Evolutionary conservation across 345 rosid species (phyloP).

Genomic region (Litchi chinensis): DNA sequence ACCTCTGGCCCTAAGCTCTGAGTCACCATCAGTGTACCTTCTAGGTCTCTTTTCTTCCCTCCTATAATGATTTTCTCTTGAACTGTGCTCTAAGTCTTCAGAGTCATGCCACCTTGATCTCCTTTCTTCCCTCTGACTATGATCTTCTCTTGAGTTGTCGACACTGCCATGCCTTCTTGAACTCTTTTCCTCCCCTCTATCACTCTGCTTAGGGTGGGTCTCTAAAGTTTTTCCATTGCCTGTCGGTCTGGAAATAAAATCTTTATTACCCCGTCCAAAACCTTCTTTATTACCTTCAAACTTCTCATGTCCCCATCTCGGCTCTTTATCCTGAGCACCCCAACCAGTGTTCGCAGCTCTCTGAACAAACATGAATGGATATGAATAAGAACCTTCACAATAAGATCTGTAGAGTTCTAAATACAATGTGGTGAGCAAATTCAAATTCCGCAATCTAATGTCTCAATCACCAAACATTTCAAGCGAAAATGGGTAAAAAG

Average conservation of each 20-base stretch:
- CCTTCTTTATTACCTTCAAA: constrained; percentile 53
- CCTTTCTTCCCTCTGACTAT: constrained; percentile 38
- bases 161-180: constrained; percentile 27
- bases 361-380: constrained; percentile 36
- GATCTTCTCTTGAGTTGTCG: constrained; percentile 41
- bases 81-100: constrained; percentile 28
- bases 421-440: background rate
- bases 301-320: constrained; percentile 72
- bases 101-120: constrained; percentile 22
- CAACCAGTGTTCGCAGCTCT: constrained; percentile 90
- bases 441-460: background rate
- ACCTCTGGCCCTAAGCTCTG: constrained; percentile 32
- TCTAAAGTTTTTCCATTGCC: constrained; percentile 31
- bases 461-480: constrained; percentile 2
- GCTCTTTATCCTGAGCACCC: constrained; percentile 70
- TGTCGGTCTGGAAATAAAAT: constrained; percentile 28
- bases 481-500: background rate
- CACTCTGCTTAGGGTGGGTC: constrained; percentile 28
- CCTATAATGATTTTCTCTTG: constrained; percentile 17
- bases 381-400: constrained; percentile 14
- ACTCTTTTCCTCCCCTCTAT: constrained; percentile 38
- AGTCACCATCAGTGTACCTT: constrained; percentile 10
- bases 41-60: constrained; percentile 46
- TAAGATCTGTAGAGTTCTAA: background rate
- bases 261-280: constrained; percentile 23